A percentile compares a stretch with the other conserved stretches of the same genome.
phyloP scores from a whole-genome alignment of 345 rosid genomes.

The Passiflora organensis region DNA sequence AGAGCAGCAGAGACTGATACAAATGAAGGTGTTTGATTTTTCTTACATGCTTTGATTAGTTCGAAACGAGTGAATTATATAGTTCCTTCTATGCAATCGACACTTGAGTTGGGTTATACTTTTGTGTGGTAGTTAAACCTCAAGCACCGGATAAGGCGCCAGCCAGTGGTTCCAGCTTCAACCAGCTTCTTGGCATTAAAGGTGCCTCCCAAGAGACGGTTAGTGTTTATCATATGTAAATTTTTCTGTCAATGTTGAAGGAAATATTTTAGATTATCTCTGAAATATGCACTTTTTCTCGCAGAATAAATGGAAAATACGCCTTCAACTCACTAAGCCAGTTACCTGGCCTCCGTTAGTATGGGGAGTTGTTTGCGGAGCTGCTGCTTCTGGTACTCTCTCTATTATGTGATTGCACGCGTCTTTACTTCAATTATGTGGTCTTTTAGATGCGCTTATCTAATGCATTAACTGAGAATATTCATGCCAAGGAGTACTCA shows the following conservation, averaged over 20 bases:
- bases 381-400: conserved; percentile 90
- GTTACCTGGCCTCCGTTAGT: conserved; percentile 98
- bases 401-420: too few relatives aligned
- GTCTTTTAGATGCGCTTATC: too few relatives aligned
- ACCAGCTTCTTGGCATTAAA: conserved; percentile 95
- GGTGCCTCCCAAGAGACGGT: conserved; percentile 94
- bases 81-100: neutral
- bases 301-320: conserved; percentile 98
- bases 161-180: conserved; percentile 63
- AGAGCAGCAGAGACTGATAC: conserved; percentile 82
- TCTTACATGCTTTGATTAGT: neutral
- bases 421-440: too few relatives aligned
- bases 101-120: neutral
- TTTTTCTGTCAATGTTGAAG: neutral
- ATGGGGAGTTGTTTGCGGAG: conserved; percentile 96
- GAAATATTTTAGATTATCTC: neutral
- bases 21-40: conserved; percentile 50
- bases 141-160: conserved; percentile 73
- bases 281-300: neutral
- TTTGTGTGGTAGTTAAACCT: conserved; percentile 43
- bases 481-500: too few relatives aligned
- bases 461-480: too few relatives aligned
- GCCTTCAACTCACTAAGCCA: conserved; percentile 94
- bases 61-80: neutral
- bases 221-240: conserved; percentile 12